Conservation (phyloP, 1,284 basidiomycete genomes). For the Schizopora paradoxa region DNA sequence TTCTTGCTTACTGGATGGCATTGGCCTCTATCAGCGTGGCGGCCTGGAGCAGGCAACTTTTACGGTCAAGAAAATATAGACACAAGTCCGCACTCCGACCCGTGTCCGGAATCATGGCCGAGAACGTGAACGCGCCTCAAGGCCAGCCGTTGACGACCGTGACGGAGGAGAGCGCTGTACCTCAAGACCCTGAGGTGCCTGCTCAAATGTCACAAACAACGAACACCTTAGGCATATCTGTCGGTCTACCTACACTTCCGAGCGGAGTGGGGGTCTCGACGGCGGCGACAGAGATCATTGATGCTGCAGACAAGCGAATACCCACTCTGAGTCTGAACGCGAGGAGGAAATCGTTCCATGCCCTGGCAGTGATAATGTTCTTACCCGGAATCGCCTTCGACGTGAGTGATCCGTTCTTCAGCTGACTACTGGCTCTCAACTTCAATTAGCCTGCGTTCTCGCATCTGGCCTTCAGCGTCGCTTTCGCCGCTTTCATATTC, state of each 20-base stretch:
- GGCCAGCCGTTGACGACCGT: not conserved
- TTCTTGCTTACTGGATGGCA: conserved; percentile 83
- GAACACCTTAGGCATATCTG: conserved; percentile 36
- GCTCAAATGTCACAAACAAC: conserved; percentile 19
- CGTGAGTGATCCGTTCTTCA: conserved; percentile 48
- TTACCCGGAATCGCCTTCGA: conserved; percentile 90
- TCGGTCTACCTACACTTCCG: conserved; percentile 42
- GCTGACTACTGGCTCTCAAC: conserved; percentile 11
- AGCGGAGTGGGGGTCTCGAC: conserved; percentile 49
- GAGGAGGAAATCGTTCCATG: conserved; percentile 97
- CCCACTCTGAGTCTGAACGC: conserved; percentile 91
- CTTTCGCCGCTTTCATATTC: conserved; percentile 93
- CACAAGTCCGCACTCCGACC: conserved; percentile 8
- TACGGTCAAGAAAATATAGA: conserved; percentile 65
- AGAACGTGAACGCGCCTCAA: conserved; percentile 1
- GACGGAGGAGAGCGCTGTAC: not conserved
- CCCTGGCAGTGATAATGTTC: conserved; percentile 93
- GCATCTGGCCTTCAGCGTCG: conserved; percentile 89
- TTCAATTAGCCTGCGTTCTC: conserved; percentile 83
- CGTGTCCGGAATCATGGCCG: conserved; percentile 1
- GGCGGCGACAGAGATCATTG: conserved; percentile 77
- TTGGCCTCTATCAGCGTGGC: conserved; percentile 82
- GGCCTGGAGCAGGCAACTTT: conserved; percentile 88
- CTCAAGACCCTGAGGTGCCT: conserved; percentile 11
- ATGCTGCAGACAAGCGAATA: conserved; percentile 82